phyloP scores from a whole-genome alignment of 164 flowering plant genomes.

The Paratinospora sagittata region DNA sequence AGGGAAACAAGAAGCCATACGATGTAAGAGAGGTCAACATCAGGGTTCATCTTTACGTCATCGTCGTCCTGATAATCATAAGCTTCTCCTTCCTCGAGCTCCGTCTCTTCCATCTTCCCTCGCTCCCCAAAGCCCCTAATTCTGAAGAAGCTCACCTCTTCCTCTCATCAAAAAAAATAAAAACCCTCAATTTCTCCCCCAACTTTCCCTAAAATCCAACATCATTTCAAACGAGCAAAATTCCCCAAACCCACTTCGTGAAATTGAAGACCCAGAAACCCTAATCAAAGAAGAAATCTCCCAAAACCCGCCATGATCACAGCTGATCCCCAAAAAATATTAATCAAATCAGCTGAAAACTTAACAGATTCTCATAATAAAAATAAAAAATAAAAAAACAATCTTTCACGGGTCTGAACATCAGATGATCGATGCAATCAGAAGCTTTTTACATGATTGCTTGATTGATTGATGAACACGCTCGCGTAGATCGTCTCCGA shows the following conservation, averaged over 20 bases:
- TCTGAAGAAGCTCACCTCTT: constrained; percentile 8
- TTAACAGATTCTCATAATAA: not conserved
- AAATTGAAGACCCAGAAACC: constrained; percentile 17
- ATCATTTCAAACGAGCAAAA: constrained; percentile 13
- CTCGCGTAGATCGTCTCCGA: constrained; percentile 1
- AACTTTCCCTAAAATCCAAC: constrained; percentile 11
- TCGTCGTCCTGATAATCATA: constrained; percentile 45
- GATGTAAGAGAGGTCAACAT: constrained; percentile 60
- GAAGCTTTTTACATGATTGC: not conserved
- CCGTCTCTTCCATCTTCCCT: constrained; percentile 67
- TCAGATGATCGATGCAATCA: not conserved
- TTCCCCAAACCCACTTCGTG: constrained; percentile 20
- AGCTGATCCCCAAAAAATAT: constrained; percentile 17
- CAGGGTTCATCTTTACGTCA: constrained; percentile 41
- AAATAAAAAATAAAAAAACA: too few species aligned
- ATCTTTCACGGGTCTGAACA: not conserved
- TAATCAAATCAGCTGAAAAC: constrained; percentile 21
- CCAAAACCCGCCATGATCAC: constrained; percentile 20
- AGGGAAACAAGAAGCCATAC: constrained; percentile 34
- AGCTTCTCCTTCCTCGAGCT: constrained; percentile 98
- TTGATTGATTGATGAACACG: not conserved
- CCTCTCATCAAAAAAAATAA: constrained; percentile 44
- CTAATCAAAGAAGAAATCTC: constrained; percentile 15
- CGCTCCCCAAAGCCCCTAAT: constrained; percentile 34
- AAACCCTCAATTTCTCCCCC: constrained; percentile 20